A percentile compares a stretch with the other conserved stretches of the same genome.
phyloP scores from a whole-genome alignment of 2,329 filamentous ascomycete species.

The Colletotrichum abscissum region DNA sequence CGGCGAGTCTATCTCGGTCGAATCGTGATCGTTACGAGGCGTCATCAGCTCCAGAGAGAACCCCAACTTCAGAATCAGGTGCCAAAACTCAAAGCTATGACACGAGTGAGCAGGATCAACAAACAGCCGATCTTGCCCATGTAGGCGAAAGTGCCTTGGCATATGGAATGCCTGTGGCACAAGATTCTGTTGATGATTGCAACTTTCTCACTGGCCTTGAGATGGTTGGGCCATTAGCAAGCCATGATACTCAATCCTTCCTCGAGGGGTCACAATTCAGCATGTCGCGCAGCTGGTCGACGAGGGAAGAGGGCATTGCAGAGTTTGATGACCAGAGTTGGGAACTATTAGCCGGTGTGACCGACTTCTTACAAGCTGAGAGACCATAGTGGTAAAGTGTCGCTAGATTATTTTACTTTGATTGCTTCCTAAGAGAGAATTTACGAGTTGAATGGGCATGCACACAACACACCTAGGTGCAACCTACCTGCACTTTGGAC shows the following conservation, averaged over 20 bases:
- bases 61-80: not conserved
- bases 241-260: not conserved
- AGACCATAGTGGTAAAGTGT: no score
- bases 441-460: no score
- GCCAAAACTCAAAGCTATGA: not conserved
- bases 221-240: not conserved
- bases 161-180: no score
- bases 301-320: not conserved
- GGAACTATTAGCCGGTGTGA: not conserved
- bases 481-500: no score
- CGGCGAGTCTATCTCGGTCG: conserved; percentile 25
- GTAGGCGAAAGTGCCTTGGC: no score
- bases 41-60: not conserved
- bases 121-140: not conserved
- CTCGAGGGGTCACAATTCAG: not conserved
- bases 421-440: no score
- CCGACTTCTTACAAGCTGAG: no score
- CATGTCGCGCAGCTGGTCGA: not conserved
- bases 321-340: not conserved
- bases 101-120: not conserved
- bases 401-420: no score
- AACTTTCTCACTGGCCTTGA: not conserved
- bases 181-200: no score
- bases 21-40: not conserved
- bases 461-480: no score